Percentiles rank a stretch among this genome's conserved stretches.
Evolutionary conservation across 164 flowering plant genomes (phyloP).

Genomic region (Litsea cubeba): DNA sequence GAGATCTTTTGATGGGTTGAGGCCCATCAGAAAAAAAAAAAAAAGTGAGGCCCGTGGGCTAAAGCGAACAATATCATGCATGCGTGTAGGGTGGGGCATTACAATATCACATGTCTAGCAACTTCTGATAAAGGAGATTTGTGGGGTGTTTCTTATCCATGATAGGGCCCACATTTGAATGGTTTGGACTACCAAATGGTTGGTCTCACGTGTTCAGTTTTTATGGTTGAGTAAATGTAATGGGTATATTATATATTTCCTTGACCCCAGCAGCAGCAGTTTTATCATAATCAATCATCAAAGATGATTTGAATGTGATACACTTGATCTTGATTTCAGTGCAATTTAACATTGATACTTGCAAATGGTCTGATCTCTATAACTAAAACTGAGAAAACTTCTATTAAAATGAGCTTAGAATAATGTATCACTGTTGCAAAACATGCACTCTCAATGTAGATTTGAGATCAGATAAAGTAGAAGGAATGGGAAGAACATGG

Average conservation of each 20-base stretch:
- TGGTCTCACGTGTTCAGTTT: background rate
- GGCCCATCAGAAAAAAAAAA: too few species aligned
- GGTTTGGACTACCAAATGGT: background rate
- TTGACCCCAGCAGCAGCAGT: background rate
- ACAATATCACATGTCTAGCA: background rate
- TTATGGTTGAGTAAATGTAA: background rate
- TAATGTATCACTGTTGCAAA: slow-evolving; percentile 10
- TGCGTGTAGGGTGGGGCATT: too few species aligned
- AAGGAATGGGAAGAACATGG: slow-evolving; percentile 57
- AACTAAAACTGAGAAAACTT: slow-evolving; percentile 8
- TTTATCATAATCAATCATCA: background rate
- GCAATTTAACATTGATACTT: background rate
- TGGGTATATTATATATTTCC: background rate
- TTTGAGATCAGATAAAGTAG: slow-evolving; percentile 31
- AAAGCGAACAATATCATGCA: too few species aligned
- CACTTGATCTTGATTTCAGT: background rate
- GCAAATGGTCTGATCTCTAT: slow-evolving; percentile 6
- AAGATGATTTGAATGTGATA: background rate
- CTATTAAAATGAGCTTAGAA: background rate
- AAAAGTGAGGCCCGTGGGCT: too few species aligned
- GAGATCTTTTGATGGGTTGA: too few species aligned
- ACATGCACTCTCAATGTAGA: slow-evolving; percentile 7
- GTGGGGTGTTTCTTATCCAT: background rate
- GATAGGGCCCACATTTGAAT: background rate
- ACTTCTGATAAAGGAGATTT: background rate